phyloP scores from a whole-genome alignment of 2,329 filamentous ascomycete species.

The Thyridium curvatum region DNA sequence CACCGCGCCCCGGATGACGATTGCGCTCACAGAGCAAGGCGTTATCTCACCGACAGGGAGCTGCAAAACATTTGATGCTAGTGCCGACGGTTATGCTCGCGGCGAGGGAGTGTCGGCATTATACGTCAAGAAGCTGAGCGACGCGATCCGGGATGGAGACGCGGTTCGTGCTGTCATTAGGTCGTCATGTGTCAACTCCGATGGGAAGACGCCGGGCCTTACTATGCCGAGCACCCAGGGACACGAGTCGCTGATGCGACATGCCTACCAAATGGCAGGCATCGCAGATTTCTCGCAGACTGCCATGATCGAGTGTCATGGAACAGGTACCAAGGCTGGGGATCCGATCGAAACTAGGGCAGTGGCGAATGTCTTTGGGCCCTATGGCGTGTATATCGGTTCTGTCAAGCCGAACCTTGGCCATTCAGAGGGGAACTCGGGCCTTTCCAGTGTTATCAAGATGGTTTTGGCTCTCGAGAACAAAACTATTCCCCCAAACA shows the following conservation, averaged over 20 bases:
- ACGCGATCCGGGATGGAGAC: constrained; percentile 32
- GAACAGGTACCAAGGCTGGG: constrained; percentile 35
- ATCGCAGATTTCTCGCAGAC: constrained; percentile 13
- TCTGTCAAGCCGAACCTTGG: constrained; percentile 19
- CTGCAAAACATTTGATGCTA: constrained; percentile 3
- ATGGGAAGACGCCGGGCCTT: constrained; percentile 24
- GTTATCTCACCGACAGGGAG: too few relatives aligned
- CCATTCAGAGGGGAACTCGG: too few relatives aligned
- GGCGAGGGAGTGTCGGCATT: constrained; percentile 32
- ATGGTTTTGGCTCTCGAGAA: too few relatives aligned
- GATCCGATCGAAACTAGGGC: constrained; percentile 33
- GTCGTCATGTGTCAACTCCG: constrained; percentile 18
- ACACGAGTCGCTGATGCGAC: constrained; percentile 4
- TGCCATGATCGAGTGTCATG: constrained; percentile 30
- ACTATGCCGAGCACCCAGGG: constrained; percentile 1
- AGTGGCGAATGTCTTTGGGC: constrained; percentile 22
- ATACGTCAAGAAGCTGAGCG: constrained; percentile 29
- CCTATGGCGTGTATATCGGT: constrained; percentile 4
- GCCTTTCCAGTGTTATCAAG: too few relatives aligned
- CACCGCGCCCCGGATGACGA: too few relatives aligned
- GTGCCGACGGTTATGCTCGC: constrained; percentile 33
- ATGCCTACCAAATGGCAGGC: constrained; percentile 9
- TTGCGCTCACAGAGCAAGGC: too few relatives aligned
- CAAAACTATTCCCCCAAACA: too few relatives aligned
- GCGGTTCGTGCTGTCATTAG: constrained; percentile 19